Conservation (phyloP, 2,329 filamentous ascomycete genomes). For the Neurospora sp. region DNA sequence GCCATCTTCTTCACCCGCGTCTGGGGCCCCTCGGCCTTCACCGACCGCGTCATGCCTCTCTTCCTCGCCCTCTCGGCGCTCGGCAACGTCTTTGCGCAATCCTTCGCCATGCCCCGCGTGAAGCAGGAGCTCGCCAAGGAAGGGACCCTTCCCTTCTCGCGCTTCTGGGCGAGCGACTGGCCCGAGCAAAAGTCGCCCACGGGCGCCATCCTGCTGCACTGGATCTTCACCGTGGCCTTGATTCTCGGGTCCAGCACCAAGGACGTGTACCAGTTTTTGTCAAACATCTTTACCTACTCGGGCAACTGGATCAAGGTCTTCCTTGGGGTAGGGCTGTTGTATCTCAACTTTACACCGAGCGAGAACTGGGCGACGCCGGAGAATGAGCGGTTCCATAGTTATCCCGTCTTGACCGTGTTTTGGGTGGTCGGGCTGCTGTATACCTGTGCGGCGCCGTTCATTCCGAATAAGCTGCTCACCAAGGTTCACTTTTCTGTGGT, state of each 20-base stretch:
- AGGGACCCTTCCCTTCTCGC: slow-evolving; percentile 24
- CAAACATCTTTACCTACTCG: slow-evolving; percentile 24
- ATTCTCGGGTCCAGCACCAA: slow-evolving; percentile 20
- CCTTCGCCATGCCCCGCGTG: slow-evolving; percentile 23
- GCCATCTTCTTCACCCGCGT: slow-evolving; percentile 23
- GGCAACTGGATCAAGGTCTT: slow-evolving; percentile 25
- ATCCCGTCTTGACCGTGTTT: slow-evolving; percentile 20
- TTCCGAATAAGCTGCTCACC: slow-evolving; percentile 14
- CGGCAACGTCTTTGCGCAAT: slow-evolving; percentile 24
- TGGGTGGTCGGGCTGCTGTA: slow-evolving; percentile 21
- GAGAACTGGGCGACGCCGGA: slow-evolving; percentile 17
- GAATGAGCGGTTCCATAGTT: slow-evolving; percentile 15
- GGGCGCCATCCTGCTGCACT: slow-evolving; percentile 25
- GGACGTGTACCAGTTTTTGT: slow-evolving; percentile 23
- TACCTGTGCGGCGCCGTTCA: slow-evolving; percentile 19
- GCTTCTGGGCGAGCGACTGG: slow-evolving; percentile 26
- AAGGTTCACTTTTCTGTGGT: slow-evolving; percentile 22
- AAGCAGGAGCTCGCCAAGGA: slow-evolving; percentile 28
- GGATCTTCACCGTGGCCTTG: slow-evolving; percentile 23
- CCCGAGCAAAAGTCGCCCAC: slow-evolving; percentile 22
- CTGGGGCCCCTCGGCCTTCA: slow-evolving; percentile 21
- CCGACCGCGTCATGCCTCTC: slow-evolving; percentile 21
- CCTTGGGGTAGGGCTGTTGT: slow-evolving; percentile 19
- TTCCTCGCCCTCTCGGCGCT: slow-evolving; percentile 23
- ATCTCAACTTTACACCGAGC: slow-evolving; percentile 20